Evolutionary conservation across 129 eudicot genomes (phyloP), one percentile per base, ranked within the genome.

Genomic region (Tagetes patula): DNA sequence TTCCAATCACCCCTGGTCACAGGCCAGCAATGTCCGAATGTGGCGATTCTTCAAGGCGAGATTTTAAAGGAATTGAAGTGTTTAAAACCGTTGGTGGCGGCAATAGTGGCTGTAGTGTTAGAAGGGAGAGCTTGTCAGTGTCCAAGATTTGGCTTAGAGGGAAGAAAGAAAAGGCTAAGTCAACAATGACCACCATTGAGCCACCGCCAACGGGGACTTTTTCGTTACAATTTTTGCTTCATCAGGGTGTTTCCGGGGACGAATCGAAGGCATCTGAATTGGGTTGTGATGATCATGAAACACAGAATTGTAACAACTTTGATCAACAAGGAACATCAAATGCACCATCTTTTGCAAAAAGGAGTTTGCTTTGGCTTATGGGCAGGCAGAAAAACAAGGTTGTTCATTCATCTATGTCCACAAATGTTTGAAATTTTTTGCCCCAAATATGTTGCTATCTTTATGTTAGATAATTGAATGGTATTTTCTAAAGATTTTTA

Each of bases 61-160:
- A 85, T 38, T 92, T 89, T 71, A 85, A 54, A 63, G 85, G 89
- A 0, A 76, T 89, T 8, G 97, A 89, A 42, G 83, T 81, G 8
- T 81, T 58, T 59, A 87, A 60, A 48, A 73, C 73, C 41, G 52
- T 46, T 67, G 73, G 79, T 52, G 81, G 62, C 32, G 46, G 67
- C 36, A 71, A 59, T 30, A 52, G 67, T 30, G 71, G 77, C 32
- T 81, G 82, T 45, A 74, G 54, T 65, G 71, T 79, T 33, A 84
- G 72, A 42, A 81, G 81, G 69, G 96, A 89, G 75, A 87, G 90
- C 30, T 87, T 89, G 82, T 93, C 97, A 0, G 63, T 89, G 39
- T 92, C 98, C 8, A 87, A 89, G 65, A 93, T 87, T 81, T 93
- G 98, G 96, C 81, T 88, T 36, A 81, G 96, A 81, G 91, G 91